Evolutionary conservation across 257 asterid species (phyloP).

Genomic region (Fraxinus excelsior): DNA sequence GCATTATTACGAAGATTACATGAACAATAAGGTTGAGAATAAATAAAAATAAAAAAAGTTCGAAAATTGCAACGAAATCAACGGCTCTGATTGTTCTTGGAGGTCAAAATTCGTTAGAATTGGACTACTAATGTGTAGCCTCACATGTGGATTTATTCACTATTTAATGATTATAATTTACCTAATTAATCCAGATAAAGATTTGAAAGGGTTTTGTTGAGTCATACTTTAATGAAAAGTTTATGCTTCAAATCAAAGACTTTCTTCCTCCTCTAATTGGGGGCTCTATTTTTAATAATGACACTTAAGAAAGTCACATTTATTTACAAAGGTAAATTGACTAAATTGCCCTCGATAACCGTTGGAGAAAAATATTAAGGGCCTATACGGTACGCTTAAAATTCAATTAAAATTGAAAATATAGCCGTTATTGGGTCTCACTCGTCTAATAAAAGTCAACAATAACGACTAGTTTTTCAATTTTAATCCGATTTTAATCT

Average conservation of each 20-base stretch:
- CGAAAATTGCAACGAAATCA: not conserved
- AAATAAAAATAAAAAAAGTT: no score
- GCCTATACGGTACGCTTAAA: no score
- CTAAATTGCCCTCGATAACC: slow-evolving; percentile 24
- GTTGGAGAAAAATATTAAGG: slow-evolving; percentile 3
- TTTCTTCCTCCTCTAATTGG: slow-evolving; percentile 32
- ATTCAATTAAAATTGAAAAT: no score
- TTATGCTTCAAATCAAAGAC: slow-evolving; percentile 51
- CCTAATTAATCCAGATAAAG: slow-evolving; percentile 36
- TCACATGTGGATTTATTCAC: slow-evolving; percentile 21
- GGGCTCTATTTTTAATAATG: slow-evolving; percentile 34
- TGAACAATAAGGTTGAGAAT: no score
- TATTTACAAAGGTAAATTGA: slow-evolving; percentile 4
- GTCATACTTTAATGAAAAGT: slow-evolving; percentile 38
- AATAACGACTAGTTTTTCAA: no score
- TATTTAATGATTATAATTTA: slow-evolving; percentile 15
- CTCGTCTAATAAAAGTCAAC: no score
- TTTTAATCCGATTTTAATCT: no score
- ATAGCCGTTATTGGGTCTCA: no score
- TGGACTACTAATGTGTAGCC: slow-evolving; percentile 16
- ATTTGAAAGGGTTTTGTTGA: slow-evolving; percentile 34
- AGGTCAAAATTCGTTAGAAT: not conserved
- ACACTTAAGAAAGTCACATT: slow-evolving; percentile 16
- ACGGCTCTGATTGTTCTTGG: not conserved
- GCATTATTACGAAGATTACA: no score